phyloP scores from a whole-genome alignment of 805 yeast genomes.

The Wickerhamomyces ciferrii region DNA sequence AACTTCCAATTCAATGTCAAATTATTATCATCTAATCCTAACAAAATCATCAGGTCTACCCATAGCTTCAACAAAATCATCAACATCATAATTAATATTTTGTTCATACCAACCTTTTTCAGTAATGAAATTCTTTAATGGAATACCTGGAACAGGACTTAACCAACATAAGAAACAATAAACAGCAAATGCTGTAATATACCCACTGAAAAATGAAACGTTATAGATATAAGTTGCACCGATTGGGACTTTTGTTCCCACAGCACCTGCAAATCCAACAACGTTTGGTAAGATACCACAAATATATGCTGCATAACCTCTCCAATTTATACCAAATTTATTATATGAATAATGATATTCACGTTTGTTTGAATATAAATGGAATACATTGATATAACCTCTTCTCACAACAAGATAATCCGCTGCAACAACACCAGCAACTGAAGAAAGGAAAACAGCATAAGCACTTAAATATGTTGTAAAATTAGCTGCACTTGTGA shows the following conservation, averaged over 20 bases:
- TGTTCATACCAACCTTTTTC: constrained; percentile 57
- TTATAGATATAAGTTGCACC: constrained; percentile 75
- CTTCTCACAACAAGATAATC: constrained; percentile 73
- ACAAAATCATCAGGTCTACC: constrained; percentile 26
- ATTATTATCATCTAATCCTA: not conserved
- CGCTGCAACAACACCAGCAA: constrained; percentile 69
- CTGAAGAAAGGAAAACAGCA: constrained; percentile 75
- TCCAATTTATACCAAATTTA: constrained; percentile 69
- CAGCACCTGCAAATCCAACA: constrained; percentile 83
- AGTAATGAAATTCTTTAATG: constrained; percentile 26
- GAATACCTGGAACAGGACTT: constrained; percentile 44
- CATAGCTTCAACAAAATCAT: constrained; percentile 29
- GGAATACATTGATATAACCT: constrained; percentile 60
- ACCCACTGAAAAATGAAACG: constrained; percentile 75
- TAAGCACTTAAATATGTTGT: constrained; percentile 79
- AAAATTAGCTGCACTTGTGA: constrained; percentile 64
- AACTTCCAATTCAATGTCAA: not conserved
- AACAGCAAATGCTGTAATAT: constrained; percentile 47
- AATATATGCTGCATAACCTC: constrained; percentile 77
- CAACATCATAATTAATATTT: constrained; percentile 1
- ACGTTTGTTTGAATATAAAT: constrained; percentile 47
- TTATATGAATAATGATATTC: constrained; percentile 53
- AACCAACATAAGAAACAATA: constrained; percentile 48
- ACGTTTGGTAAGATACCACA: constrained; percentile 80
- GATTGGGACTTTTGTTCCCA: constrained; percentile 68